Evolutionary conservation across 768 basidiomycete species (phyloP).

Genomic region (Lentinula raphanica): DNA sequence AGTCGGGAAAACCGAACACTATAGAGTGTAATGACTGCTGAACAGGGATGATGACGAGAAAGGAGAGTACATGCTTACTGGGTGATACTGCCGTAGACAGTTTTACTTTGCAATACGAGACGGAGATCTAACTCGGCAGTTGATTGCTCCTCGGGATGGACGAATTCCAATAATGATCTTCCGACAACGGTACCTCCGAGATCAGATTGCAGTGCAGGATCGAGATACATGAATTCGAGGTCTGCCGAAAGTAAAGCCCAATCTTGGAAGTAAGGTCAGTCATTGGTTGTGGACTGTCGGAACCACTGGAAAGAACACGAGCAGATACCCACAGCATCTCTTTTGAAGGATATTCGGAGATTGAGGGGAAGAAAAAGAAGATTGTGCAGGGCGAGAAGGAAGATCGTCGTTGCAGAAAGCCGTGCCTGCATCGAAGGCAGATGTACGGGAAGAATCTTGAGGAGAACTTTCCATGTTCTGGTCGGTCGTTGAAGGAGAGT

Average conservation of each 20-base stretch:
- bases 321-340: conserved; percentile 3
- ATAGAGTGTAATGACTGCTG: conserved; percentile 5
- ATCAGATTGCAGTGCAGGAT: conserved; percentile 72
- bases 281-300: not conserved
- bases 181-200: conserved; percentile 66
- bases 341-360: not conserved
- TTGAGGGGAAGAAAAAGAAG: not conserved
- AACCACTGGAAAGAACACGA: not conserved
- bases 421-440: not conserved
- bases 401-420: not conserved
- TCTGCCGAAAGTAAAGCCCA: conserved; percentile 78
- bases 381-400: not conserved
- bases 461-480: not conserved
- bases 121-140: conserved; percentile 72
- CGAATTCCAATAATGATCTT: conserved; percentile 67
- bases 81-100: conserved; percentile 80
- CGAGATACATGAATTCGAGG: conserved; percentile 76
- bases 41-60: conserved; percentile 12
- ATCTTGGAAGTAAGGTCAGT: conserved; percentile 22
- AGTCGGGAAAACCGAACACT: conserved; percentile 80
- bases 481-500: not conserved
- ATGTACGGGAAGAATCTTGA: not conserved
- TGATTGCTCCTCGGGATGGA: conserved; percentile 80
- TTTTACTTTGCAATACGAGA: conserved; percentile 66
- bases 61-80: conserved; percentile 35